Base-by-base conservation (phyloP, 805 yeast genomes). In the Suhomyces emberorum region DNA sequence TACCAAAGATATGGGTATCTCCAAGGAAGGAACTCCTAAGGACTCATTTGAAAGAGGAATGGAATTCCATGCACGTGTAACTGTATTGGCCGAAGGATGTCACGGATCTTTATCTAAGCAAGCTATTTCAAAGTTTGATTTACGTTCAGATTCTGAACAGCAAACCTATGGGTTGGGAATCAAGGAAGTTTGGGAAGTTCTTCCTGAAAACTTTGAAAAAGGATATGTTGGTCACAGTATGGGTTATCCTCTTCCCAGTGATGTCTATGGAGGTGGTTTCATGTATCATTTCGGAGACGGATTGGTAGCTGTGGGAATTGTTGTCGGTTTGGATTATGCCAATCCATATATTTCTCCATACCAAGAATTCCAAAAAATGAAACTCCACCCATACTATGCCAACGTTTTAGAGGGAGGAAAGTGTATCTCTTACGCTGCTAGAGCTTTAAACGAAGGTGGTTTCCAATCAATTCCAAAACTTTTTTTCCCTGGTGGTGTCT, bases 361-460 rank as follows among this genome's bases (percentile, higher is more conserved):
- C 62, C 86, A 87, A 59, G 98, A 93, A 65, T 93, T 93, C 61
- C 98, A 91, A 69, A 78, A 79, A 47, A 77, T 93, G 93, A 93
- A 93, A 62, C 82, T 76, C 32, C 98, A 93, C 59, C 95, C 96
- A 4, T 83, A 76, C 59, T 93, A 88, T 58, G 65, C 77, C 20
- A 64, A 76, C 15, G 82, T 83, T 1, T 69, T 93, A 36, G 76
- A 79, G 51, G 95, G 95, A 27, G 98, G 98, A 15, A 87, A 82
- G 54, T 93, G 98, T 62, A 74, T 93, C 14, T 81, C 95, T 3
- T 93, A 93, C 53, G 98, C 87, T 12, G 98, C 98, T 3, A 76
- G 98, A 50, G 96, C 98, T 1, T 74, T 93, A 49, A 93, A 91
- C 60, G 99, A 93, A 65, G 99, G 99, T 44, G 99, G 99, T 1